Base-by-base conservation (phyloP, 768 basidiomycete genomes). In the Cystobasidium tubakii region DNA sequence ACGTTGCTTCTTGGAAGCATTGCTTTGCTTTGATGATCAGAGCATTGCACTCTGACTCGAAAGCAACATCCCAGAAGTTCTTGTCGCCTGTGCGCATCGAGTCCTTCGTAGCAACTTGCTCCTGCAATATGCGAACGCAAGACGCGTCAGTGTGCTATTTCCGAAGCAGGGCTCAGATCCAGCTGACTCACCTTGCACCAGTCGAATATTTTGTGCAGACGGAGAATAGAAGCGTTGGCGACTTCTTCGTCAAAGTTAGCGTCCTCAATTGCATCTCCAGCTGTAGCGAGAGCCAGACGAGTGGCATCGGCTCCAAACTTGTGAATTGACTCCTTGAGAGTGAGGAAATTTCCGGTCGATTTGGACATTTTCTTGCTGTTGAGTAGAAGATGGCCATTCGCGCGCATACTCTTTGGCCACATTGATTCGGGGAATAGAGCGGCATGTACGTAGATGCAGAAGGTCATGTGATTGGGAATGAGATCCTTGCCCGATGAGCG, bases 291-390 rank as follows among this genome's bases (percentile, higher is more conserved):
- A 23, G 88, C 86, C 83, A 99, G 82, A 70, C 96, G 85, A 79
- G 90, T 94, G 36, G 94, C 91, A 81, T 98, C 96, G 42, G 96
- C 93, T 73, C 96, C 96, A 79, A 95, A 98, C 85, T 98, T 98
- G 82, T 88, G 85, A 74, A 95, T 87, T 0, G 90, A 86, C 79
- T 99, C 90, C 69, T 87, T 83, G 81, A 98, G 83, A 0, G 95
- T 99, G 84, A 98, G 83, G 72, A 89, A 91, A 82, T 99, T 99
- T 13, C 96, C 96, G 55, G 89, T 93, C 81, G 89, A 90, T 86
- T 98, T 99, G 46, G 88, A 89, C 96, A 99, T 99, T 85, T 98
- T 99, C 85, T 93, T 89, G 23, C 95, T 94, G 81, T 99, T 98
- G 81, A 99, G 81, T 88, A 92, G 88, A 84, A 99, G 82, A 80